Base-by-base conservation (phyloP, 371 early-diverging fungal species). In the Syncephalastrum contaminatum region DNA sequence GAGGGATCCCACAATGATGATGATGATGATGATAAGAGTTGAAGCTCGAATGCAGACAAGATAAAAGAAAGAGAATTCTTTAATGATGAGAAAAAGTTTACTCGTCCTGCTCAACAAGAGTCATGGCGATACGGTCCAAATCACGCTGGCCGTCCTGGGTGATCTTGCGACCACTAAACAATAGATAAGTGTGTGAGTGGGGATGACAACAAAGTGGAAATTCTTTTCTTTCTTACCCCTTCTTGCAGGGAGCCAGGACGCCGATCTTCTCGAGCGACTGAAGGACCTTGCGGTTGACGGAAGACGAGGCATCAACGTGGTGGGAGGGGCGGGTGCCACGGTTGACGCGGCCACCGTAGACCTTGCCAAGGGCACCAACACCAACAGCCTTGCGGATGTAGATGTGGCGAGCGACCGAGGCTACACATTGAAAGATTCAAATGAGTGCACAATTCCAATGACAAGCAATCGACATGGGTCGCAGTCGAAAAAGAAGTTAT, bases 231-330 rank as follows among this genome's bases (percentile, higher is more conserved):
- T 59, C 72, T 60, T 86, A 89, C 88, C 90, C 91, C 75, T 88
- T 84, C 77, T 87, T 75, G 77, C 92, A 91, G 87, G 90, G 82
- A 84, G 96, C 95, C 59, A 97, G 72, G 66, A 97, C 90, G 84
- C 91, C 92, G 67, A 99, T 88, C 91, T 96, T 94, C 87, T 97
- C 98, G 59, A 99, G 85, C 57, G 95, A 86, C 85, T 99, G 98
- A 61, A 99, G 81, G 60, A 90, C 91, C 87, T 95, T 95, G 77
- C 99, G 91, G 73, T 88, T 85, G 66, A 97, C 83, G 73, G 94
- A 90, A 65, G 96, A 96, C 46, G 97, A 94, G 58, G 88, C 89
- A 54, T 84, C 72, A 56, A 84, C 81, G 86, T 89, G 90, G 85
- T 95, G 90, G 82, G 92, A 93, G 66, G 97, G 97, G 64, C 95